Conservation (phyloP, 2,329 filamentous ascomycete species). For the Aspergillus caelatus region DNA sequence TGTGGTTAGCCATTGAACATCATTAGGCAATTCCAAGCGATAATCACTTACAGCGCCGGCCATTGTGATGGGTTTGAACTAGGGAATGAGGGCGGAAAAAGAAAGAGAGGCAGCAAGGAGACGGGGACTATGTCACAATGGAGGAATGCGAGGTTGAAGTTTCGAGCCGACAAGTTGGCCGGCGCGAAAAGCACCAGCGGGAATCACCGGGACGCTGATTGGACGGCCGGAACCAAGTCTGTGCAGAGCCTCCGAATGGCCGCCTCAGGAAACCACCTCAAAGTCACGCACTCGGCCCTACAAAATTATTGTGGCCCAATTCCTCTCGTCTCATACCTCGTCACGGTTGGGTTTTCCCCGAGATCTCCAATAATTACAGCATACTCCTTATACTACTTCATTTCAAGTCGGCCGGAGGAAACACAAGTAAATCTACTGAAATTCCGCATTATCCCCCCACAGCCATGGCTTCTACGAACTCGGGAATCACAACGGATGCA, state of each 20-base stretch:
- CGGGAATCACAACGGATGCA: conserved; percentile 78
- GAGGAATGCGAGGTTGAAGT: conserved; percentile 34
- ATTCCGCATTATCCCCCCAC: neutral
- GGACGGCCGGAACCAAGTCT: conserved; percentile 25
- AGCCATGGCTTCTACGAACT: conserved; percentile 56
- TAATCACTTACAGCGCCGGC: conserved; percentile 54
- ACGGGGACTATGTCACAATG: conserved; percentile 19
- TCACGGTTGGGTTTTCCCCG: neutral
- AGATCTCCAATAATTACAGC: neutral
- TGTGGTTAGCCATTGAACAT: conserved; percentile 34
- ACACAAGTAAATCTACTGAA: neutral
- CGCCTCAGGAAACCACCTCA: conserved; percentile 1
- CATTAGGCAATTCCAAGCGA: conserved; percentile 30
- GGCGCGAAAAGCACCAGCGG: conserved; percentile 36
- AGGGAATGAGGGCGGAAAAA: conserved; percentile 24
- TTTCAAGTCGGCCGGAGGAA: neutral
- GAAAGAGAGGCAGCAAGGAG: conserved; percentile 22
- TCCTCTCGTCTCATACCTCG: neutral
- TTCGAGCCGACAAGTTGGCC: conserved; percentile 25
- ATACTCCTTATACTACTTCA: neutral
- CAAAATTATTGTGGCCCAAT: conserved; percentile 9
- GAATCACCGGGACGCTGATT: conserved; percentile 45
- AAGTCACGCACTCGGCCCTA: neutral
- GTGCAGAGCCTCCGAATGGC: conserved; percentile 26
- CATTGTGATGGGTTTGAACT: conserved; percentile 54